Conservation (phyloP, 805 yeast species). For the Barnettozyma pratensis region DNA sequence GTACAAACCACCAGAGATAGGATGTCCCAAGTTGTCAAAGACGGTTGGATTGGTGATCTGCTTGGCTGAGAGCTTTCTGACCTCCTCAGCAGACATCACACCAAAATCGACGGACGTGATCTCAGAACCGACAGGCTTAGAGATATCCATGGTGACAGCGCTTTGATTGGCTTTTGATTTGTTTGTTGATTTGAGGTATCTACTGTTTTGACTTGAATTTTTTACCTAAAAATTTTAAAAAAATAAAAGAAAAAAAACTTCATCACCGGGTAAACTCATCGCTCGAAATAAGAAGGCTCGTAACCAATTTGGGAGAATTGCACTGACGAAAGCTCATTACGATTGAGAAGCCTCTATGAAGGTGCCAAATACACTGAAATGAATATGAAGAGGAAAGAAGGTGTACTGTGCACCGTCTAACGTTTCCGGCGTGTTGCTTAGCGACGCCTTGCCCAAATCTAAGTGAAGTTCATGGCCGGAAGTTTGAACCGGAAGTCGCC, state of each 20-base stretch:
- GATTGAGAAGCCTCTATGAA: too few species aligned
- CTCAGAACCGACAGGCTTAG: constrained; percentile 94
- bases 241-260: constrained; percentile 4
- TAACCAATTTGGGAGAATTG: too few species aligned
- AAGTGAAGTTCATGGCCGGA: too few species aligned
- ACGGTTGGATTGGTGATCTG: constrained; percentile 94
- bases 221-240: constrained; percentile 5
- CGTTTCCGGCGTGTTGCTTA: too few species aligned
- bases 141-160: constrained; percentile 72
- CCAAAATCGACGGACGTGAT: constrained; percentile 90
- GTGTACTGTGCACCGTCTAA: too few species aligned
- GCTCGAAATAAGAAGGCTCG: constrained; percentile 1
- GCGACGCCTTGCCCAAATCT: too few species aligned
- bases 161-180: neutral
- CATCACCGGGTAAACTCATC: constrained; percentile 15
- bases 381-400: too few species aligned
- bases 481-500: neutral
- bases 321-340: too few species aligned
- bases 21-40: constrained; percentile 95
- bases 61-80: constrained; percentile 83
- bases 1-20: constrained; percentile 88
- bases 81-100: constrained; percentile 74
- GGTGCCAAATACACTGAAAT: too few species aligned
- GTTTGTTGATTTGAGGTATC: neutral
- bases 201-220: neutral